A percentile compares a stretch with the other conserved stretches of the same genome.
These are phyloP conservation scores for Allomyces macrogynus DNA, from an alignment of 192 early-diverging fungal species.

Conservation along the genomic window DNA sequence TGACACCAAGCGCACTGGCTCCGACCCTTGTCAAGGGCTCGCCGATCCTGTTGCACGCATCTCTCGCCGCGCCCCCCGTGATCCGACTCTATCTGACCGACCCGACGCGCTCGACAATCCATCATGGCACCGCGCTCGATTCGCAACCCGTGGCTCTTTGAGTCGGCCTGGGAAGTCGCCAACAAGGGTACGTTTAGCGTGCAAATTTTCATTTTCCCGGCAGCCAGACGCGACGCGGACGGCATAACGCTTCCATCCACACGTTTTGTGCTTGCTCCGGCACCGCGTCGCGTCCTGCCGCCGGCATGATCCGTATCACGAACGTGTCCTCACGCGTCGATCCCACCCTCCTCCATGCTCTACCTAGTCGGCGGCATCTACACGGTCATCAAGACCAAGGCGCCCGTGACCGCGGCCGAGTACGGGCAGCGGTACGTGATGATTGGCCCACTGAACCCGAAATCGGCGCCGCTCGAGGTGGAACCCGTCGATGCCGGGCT, in stretches of 20 bases:
- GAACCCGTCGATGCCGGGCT: constrained; percentile 46
- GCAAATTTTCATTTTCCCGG: too few species aligned
- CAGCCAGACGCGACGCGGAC: too few species aligned
- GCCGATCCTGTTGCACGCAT: too few species aligned
- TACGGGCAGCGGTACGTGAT: constrained; percentile 85
- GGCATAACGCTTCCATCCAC: too few species aligned
- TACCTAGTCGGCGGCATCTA: constrained; percentile 82
- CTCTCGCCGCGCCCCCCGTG: too few species aligned
- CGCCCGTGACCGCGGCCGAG: constrained; percentile 80
- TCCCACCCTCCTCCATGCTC: neutral
- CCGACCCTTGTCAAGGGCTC: too few species aligned
- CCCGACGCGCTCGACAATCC: too few species aligned
- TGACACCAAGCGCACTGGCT: too few species aligned
- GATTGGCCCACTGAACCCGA: constrained; percentile 74
- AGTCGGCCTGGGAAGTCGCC: constrained; percentile 93
- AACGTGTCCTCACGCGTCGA: constrained; percentile 1
- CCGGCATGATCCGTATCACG: neutral
- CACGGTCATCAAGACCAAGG: constrained; percentile 94
- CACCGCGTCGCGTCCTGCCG: neutral
- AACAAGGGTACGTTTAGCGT: constrained; percentile 55
- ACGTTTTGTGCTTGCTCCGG: neutral
- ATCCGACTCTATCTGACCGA: too few species aligned
- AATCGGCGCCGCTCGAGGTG: constrained; percentile 76
- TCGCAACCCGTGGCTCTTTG: constrained; percentile 59
- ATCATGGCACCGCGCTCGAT: constrained; percentile 7